Percentiles rank a stretch among this genome's conserved stretches.
These are phyloP conservation scores for Pouteria campechiana DNA, from an alignment of 179 eudicot species.

Conservation along the genomic window DNA sequence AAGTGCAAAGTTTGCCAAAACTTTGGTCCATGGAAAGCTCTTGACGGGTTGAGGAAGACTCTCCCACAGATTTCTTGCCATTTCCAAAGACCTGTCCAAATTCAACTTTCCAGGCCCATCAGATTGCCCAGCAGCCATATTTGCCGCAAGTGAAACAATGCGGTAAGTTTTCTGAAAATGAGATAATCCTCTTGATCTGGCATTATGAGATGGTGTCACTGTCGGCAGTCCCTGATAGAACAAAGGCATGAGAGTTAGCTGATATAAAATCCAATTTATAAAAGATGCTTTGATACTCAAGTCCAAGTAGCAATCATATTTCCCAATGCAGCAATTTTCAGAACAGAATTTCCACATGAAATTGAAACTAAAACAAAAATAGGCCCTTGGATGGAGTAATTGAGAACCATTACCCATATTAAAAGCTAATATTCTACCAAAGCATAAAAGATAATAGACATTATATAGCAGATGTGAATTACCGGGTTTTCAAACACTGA, in stretches of 20 bases:
- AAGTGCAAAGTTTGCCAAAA: conserved; percentile 42
- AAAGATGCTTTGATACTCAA: neutral
- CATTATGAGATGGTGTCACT: conserved; percentile 10
- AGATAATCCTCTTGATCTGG: conserved; percentile 13
- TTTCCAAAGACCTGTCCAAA: conserved; percentile 26
- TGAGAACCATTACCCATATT: no score
- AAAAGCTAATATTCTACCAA: no score
- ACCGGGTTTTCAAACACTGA: no score
- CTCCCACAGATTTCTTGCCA: conserved; percentile 49
- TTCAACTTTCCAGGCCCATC: conserved; percentile 28
- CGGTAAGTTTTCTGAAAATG: conserved; percentile 12
- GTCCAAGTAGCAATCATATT: neutral
- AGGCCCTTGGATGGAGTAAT: no score
- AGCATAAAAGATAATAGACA: no score
- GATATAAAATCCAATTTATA: neutral
- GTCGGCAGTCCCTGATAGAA: conserved; percentile 8
- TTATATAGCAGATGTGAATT: no score
- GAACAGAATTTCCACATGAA: no score
- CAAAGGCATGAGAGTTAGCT: neutral
- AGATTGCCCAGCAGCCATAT: conserved; percentile 58
- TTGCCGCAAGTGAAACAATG: conserved; percentile 24
- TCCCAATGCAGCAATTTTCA: neutral
- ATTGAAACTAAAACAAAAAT: no score
- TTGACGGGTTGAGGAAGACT: conserved; percentile 60
- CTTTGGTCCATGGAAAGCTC: conserved; percentile 68